These are phyloP conservation scores for Oxyria digyna DNA, from an alignment of 148 eudicot species.

Conservation along the genomic window DNA sequence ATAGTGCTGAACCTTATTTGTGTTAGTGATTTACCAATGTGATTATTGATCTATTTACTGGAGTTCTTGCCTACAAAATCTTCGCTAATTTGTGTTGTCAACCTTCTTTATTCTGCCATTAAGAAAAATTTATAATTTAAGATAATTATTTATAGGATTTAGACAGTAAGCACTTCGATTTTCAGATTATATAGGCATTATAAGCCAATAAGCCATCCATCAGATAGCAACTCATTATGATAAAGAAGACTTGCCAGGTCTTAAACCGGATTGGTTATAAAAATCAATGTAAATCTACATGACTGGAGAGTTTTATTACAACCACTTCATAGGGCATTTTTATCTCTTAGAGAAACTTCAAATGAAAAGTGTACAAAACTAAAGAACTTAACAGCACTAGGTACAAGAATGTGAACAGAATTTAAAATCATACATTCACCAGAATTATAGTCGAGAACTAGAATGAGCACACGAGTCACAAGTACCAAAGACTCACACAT, in stretches of 20 bases:
- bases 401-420: background rate
- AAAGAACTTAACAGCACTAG: background rate
- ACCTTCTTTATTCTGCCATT: no score
- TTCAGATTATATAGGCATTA: no score
- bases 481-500: background rate
- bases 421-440: background rate
- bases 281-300: background rate
- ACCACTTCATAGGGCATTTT: background rate
- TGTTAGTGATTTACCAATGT: background rate
- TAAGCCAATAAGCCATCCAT: background rate
- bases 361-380: background rate
- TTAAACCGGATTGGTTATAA: background rate
- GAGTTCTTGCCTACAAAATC: background rate
- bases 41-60: background rate
- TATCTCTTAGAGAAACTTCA: background rate
- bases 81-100: background rate
- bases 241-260: no score
- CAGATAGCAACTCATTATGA: background rate
- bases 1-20: no score
- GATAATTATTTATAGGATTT: no score
- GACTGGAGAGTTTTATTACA: background rate
- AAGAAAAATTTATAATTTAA: no score
- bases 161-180: no score
- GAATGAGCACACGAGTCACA: background rate
- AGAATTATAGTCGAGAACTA: background rate